Evolutionary conservation across 306 rosid species (phyloP), one percentile per base, ranked within the genome.

Genomic region (Notholithocarpus densiflorus): DNA sequence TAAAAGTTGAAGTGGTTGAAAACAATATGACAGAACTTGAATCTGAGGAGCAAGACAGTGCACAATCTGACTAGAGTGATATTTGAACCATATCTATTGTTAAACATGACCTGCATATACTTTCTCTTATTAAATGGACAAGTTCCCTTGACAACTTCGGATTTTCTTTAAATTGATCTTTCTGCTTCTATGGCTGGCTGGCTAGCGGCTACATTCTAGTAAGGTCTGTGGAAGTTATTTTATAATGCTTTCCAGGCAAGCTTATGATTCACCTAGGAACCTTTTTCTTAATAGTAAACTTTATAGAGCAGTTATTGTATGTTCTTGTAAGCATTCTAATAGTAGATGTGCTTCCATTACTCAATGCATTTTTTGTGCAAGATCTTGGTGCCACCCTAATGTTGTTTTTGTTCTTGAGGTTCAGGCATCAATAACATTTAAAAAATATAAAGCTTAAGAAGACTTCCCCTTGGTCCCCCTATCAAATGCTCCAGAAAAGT

Each of bases 1-100:
- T 76, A 60, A 66, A 76, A 76, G 54, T 66, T 76, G 80, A 76
- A 31, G 60, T 31, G 37, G 73, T 66, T 52, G 55, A 73, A 29
- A 65, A 53, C 20, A 76, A 65, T 32, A 51, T 76, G 65, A 66
- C 23, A 65, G 64, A 64, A 54, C 66, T 76, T 27, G 80, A 76
- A 31, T 32, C 66, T 52, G 74, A 66, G 59, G 80, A 75, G 60
- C 60, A 19, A 27, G 73, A 29, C 51, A 51, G 74, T 31, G 70
- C 40, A 76, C 24, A 19, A 56, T 65, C 74, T 53, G 53, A 64
- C 7, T 66, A 76, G 71, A 48, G 54, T 76, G 62, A 6, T 13
- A 18, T 27, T 17, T 17, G 70, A 64, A 64, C 70, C 45, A 64
- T 15, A n/a, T 64, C 45, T 64, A 1, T 29, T 5, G 14, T 57